These are phyloP conservation scores for Cystobasidium sp. DNA, from an alignment of 1,284 basidiomycete species.

Conservation along the genomic window DNA sequence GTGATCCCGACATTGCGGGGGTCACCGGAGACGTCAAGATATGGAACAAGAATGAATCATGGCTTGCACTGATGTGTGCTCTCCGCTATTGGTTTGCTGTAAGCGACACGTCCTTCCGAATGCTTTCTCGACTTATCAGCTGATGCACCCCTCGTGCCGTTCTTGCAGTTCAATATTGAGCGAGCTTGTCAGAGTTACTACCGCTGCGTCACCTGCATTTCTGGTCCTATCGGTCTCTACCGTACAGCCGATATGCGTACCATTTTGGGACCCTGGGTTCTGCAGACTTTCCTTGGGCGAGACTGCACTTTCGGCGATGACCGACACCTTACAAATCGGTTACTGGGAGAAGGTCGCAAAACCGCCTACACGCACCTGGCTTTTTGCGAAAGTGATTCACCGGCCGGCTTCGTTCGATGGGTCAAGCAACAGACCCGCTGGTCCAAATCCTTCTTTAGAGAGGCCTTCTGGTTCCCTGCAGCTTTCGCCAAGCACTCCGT, in stretches of 20 bases:
- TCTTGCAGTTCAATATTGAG: constrained; percentile 16
- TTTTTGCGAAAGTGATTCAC: constrained; percentile 31
- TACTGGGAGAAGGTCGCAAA: constrained; percentile 16
- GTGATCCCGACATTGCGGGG: constrained; percentile 7
- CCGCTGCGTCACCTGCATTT: constrained; percentile 25
- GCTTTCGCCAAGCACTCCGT: constrained; percentile 28
- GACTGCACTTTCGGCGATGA: constrained; percentile 25
- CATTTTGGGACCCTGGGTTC: constrained; percentile 14
- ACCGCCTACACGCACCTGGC: constrained; percentile 22
- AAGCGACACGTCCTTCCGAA: background rate
- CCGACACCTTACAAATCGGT: constrained; percentile 17
- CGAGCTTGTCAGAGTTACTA: constrained; percentile 28
- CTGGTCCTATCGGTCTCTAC: constrained; percentile 20
- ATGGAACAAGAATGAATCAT: constrained; percentile 27
- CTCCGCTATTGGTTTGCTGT: constrained; percentile 23
- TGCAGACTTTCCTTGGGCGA: constrained; percentile 21
- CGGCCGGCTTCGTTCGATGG: constrained; percentile 25
- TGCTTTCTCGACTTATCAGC: background rate
- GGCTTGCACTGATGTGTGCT: constrained; percentile 19
- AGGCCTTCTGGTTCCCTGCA: constrained; percentile 22
- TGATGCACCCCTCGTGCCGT: background rate
- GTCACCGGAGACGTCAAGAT: constrained; percentile 27
- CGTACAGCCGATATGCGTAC: constrained; percentile 9
- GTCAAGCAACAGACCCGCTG: constrained; percentile 26
- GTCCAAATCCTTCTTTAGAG: constrained; percentile 29